Evolutionary conservation across 108 stramenopile genomes (phyloP), one percentile per base, ranked within the genome.

Genomic region (Parietichytrium sp.): DNA sequence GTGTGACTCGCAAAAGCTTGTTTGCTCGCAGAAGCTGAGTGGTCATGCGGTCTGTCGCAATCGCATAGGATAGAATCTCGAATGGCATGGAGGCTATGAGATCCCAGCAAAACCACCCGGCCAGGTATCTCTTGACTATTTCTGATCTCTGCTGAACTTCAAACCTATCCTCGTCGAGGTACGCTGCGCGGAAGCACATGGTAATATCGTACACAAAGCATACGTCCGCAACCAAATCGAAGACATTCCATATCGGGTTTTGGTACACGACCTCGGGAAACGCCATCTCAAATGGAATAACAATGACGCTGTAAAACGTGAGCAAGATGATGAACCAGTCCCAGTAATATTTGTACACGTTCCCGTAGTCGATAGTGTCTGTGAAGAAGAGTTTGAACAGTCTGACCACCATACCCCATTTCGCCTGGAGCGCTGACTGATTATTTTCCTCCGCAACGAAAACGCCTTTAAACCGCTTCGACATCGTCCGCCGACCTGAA

Each of bases 231-330:
- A 72, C 45, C 33, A 15, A 10, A 36, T 38, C 42, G 38, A 72
- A 15, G 6, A 45, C 61, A 10, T 47, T 72, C n/a, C n/a, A n/a
- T n/a, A n/a, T n/a, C n/a, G n/a, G n/a, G n/a, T n/a, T n/a, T n/a
- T n/a, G n/a, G n/a, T n/a, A n/a, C n/a, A n/a, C n/a, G n/a, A n/a
- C n/a, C n/a, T n/a, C n/a, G 15, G 61, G 38, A 72, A 72, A 72
- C 20, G 61, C 61, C 10, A 72, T 36, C 61, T 72, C 38, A 10
- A 72, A 25, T 12, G 61, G 61, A 45, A 72, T 72, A 27, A 72
- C 12, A 23, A 72, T 72, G 61, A 72, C 45, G 42, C 61, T 72
- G 61, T 72, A 72, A 20, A 72, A 27, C 13, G 61, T 72, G n/a
- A 72, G 20, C 33, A 7, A n/a, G 33, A 72, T 72, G 42, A 72